These are phyloP conservation scores for Curvularia verruculosa DNA, from an alignment of 2,329 filamentous ascomycete genomes.

Conservation along the genomic window DNA sequence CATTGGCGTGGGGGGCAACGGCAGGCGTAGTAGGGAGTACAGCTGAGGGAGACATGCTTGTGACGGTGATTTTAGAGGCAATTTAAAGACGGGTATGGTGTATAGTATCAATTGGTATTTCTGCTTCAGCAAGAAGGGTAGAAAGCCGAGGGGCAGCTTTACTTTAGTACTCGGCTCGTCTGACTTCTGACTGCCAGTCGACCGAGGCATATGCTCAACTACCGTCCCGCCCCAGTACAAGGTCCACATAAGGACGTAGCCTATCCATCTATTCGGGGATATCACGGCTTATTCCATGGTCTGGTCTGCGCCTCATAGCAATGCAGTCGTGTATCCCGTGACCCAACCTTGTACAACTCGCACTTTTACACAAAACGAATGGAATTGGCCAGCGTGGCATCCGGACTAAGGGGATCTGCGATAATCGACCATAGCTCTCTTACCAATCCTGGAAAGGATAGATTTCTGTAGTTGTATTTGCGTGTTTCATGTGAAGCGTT, in stretches of 20 bases:
- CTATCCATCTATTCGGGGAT: slow-evolving; percentile 11
- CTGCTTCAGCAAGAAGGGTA: background rate
- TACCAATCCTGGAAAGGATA: background rate
- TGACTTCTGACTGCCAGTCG: background rate
- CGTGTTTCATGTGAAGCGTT: background rate
- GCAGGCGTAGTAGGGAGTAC: slow-evolving; percentile 26
- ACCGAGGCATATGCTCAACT: slow-evolving; percentile 3
- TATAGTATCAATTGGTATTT: background rate
- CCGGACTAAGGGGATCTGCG: background rate
- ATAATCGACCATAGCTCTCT: background rate
- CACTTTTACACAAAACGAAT: background rate
- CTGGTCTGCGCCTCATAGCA: slow-evolving; percentile 9
- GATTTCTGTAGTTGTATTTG: background rate
- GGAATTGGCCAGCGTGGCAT: background rate
- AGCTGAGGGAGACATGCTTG: slow-evolving; percentile 40
- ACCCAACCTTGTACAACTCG: background rate
- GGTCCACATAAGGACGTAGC: slow-evolving; percentile 15
- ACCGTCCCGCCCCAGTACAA: slow-evolving; percentile 10
- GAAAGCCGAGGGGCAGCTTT: background rate
- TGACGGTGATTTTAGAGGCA: background rate
- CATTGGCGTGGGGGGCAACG: slow-evolving; percentile 24
- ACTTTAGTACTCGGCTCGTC: slow-evolving; percentile 21
- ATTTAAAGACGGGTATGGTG: background rate
- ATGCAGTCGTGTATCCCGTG: background rate
- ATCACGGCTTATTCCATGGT: slow-evolving; percentile 23